Conservation (phyloP, 805 yeast genomes). For the Yamadazyma nakazawae region DNA sequence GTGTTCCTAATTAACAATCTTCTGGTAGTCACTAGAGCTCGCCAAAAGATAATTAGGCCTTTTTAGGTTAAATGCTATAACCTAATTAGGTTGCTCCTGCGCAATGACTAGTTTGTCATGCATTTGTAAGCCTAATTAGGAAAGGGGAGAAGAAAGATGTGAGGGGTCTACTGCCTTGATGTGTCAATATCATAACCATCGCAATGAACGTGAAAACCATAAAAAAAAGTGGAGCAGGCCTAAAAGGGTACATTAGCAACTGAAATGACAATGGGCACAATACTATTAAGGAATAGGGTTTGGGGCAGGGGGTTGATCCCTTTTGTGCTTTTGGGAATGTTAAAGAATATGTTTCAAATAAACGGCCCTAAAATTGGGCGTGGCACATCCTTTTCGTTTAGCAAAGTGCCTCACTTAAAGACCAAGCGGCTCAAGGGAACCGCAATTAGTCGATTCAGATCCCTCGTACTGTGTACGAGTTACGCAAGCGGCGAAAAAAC, state of each 20-base stretch:
- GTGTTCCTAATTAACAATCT: not conserved
- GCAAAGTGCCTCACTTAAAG: too few species aligned
- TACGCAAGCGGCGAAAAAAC: not conserved
- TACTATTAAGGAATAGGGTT: not conserved
- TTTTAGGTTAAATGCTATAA: constrained; percentile 5
- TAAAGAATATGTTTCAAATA: not conserved
- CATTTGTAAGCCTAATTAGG: constrained; percentile 12
- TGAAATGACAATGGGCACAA: not conserved
- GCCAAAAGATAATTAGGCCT: not conserved
- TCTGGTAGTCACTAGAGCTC: not conserved
- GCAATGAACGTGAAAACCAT: constrained; percentile 5
- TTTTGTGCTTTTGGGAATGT: not conserved
- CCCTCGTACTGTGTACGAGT: too few species aligned
- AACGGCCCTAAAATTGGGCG: not conserved
- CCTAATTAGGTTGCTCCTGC: constrained; percentile 11
- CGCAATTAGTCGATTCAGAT: too few species aligned
- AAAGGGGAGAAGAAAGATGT: constrained; percentile 3
- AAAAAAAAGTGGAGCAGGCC: constrained; percentile 1
- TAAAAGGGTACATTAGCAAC: not conserved
- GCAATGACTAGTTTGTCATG: not conserved
- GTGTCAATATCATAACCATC: not conserved
- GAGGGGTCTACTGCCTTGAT: constrained; percentile 7
- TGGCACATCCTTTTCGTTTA: too few species aligned
- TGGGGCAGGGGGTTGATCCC: not conserved
- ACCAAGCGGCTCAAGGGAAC: too few species aligned